Conservation (phyloP, 1,139 yeast genomes). For the Scheffersomyces stambukii region DNA sequence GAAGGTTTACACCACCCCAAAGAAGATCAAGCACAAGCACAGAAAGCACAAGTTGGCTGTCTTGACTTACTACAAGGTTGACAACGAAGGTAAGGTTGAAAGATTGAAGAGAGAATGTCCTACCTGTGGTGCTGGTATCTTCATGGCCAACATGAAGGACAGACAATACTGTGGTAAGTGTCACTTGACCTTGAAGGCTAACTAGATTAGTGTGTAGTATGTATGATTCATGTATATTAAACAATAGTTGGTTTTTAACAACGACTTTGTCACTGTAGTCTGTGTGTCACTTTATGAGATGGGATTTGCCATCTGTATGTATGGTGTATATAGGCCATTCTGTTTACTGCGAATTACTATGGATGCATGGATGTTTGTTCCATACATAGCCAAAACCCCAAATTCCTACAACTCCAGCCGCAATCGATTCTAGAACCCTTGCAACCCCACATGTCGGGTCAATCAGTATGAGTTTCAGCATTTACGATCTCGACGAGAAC, state of each 20-base stretch:
- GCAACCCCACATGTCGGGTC: constrained; percentile 1
- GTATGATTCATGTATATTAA: constrained; percentile 3
- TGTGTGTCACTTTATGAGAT: no score
- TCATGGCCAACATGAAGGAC: constrained; percentile 99
- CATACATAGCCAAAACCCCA: neutral
- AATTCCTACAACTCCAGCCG: neutral
- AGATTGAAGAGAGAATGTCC: constrained; percentile 98
- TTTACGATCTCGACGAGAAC: constrained; percentile 62
- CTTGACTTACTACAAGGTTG: constrained; percentile 98
- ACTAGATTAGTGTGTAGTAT: constrained; percentile 25
- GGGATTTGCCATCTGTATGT: no score
- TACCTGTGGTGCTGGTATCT: constrained; percentile 98
- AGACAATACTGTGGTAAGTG: constrained; percentile 99
- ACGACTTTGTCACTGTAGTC: no score
- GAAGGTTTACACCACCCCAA: constrained; percentile 99
- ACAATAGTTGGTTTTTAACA: neutral
- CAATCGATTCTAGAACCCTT: constrained; percentile 2
- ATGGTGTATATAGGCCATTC: no score
- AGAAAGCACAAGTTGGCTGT: constrained; percentile 99
- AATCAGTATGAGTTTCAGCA: constrained; percentile 27
- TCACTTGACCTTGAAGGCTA: constrained; percentile 84
- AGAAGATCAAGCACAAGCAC: constrained; percentile 99
- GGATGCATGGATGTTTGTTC: no score
- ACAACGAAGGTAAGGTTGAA: constrained; percentile 97
- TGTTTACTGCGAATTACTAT: no score